A percentile compares a stretch with the other conserved stretches of the same genome.
phyloP scores from a whole-genome alignment of 140 eudicot genomes.

The Anethum foeniculum region DNA sequence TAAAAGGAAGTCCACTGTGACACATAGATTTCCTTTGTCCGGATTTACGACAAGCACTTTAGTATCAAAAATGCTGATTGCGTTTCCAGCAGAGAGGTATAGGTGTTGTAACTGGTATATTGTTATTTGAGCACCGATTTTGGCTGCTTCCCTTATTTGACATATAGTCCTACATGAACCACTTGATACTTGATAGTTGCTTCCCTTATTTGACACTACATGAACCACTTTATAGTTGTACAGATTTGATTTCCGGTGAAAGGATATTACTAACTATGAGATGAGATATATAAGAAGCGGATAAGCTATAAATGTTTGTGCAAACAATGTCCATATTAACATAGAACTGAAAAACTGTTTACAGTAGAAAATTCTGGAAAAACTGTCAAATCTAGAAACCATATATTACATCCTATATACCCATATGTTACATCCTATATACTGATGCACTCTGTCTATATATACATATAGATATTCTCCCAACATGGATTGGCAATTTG shows the following conservation, averaged over 20 bases:
- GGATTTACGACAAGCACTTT: neutral
- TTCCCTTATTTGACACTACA: neutral
- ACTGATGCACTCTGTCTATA: neutral
- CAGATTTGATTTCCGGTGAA: neutral
- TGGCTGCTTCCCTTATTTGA: neutral
- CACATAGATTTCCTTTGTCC: too few species aligned
- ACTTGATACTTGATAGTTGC: neutral
- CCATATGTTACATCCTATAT: neutral
- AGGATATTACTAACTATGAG: neutral
- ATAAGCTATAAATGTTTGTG: neutral
- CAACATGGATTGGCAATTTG: neutral
- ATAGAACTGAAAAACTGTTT: neutral
- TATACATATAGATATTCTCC: neutral
- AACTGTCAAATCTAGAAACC: neutral
- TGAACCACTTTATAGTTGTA: neutral
- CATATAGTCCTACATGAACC: neutral
- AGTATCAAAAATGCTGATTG: too few species aligned
- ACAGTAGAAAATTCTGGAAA: neutral
- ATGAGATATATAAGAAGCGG: neutral
- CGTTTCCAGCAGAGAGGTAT: neutral
- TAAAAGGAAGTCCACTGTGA: neutral
- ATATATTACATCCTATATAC: neutral
- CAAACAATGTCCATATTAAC: neutral
- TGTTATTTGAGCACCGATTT: neutral
- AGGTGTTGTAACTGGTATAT: neutral